Evolutionary conservation across 73 alveolate species (phyloP).

Genomic region (Blepharisma japonicum): DNA sequence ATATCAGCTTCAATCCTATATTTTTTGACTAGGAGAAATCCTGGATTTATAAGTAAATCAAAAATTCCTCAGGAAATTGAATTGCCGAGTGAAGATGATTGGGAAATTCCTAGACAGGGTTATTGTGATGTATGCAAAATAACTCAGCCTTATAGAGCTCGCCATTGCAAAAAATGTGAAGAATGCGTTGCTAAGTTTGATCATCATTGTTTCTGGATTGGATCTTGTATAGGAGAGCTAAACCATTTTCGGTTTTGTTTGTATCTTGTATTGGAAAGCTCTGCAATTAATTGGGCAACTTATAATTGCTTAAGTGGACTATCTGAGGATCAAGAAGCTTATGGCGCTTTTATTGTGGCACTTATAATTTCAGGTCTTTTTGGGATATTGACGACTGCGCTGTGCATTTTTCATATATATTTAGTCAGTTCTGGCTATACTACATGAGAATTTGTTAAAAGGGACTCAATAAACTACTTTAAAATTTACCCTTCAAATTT

Average conservation of each 20-base stretch:
- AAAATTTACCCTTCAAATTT: slow-evolving; percentile 38
- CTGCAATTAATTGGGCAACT: neutral
- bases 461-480: slow-evolving; percentile 52
- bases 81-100: neutral
- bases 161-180: slow-evolving; percentile 70
- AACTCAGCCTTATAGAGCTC: slow-evolving; percentile 59
- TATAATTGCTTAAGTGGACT: slow-evolving; percentile 41
- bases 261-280: slow-evolving; percentile 49
- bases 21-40: neutral
- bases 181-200: slow-evolving; percentile 69
- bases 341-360: too few relatives aligned
- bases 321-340: slow-evolving; percentile 25
- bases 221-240: slow-evolving; percentile 81
- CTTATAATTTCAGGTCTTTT: slow-evolving; percentile 40
- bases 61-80: neutral
- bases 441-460: slow-evolving; percentile 60
- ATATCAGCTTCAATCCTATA: neutral
- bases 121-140: slow-evolving; percentile 43
- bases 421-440: slow-evolving; percentile 61
- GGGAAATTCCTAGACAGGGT: slow-evolving; percentile 9
- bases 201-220: slow-evolving; percentile 76
- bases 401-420: slow-evolving; percentile 57
- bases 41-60: neutral
- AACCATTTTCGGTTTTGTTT: slow-evolving; percentile 67
- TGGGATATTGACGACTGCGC: slow-evolving; percentile 39